Percentiles rank a stretch among this genome's conserved stretches.
Evolutionary conservation across 2,329 filamentous ascomycete species (phyloP).

Genomic region (Ophiognomonia clavigignenti-juglandacearum): DNA sequence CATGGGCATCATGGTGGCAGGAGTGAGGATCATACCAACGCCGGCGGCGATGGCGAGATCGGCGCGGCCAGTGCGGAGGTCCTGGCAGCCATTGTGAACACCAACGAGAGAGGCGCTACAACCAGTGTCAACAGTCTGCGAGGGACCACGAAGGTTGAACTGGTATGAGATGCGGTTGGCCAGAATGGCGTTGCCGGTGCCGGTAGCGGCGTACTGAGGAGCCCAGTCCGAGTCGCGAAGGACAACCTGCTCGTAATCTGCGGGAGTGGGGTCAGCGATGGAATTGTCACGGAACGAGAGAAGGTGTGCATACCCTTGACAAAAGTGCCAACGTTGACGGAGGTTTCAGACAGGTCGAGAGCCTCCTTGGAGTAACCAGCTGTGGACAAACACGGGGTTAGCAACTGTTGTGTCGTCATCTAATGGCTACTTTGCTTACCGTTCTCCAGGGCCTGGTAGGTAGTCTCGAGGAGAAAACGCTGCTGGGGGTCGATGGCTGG

Average conservation of each 20-base stretch:
- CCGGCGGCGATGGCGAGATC: slow-evolving; percentile 43
- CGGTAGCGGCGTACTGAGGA: slow-evolving; percentile 48
- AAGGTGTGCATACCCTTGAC: slow-evolving; percentile 35
- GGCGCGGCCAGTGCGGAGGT: slow-evolving; percentile 32
- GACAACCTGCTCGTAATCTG: slow-evolving; percentile 47
- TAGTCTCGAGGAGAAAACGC: slow-evolving; percentile 44
- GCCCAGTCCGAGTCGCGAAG: slow-evolving; percentile 44
- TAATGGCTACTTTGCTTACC: slow-evolving; percentile 25
- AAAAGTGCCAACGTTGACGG: slow-evolving; percentile 47
- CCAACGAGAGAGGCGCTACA: slow-evolving; percentile 53
- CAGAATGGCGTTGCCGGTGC: slow-evolving; percentile 48
- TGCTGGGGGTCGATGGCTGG: slow-evolving; percentile 50
- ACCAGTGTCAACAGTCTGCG: slow-evolving; percentile 54
- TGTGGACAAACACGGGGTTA: not conserved
- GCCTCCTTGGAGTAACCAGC: slow-evolving; percentile 26
- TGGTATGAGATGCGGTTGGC: slow-evolving; percentile 52
- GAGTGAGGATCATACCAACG: slow-evolving; percentile 48
- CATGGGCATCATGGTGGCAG: slow-evolving; percentile 53
- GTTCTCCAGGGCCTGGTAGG: slow-evolving; percentile 47
- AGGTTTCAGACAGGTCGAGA: slow-evolving; percentile 37
- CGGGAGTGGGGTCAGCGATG: not conserved
- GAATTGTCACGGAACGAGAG: slow-evolving; percentile 4
- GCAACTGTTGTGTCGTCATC: not conserved
- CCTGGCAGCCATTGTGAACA: slow-evolving; percentile 48
- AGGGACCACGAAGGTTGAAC: slow-evolving; percentile 51